A percentile compares a stretch with the other conserved stretches of the same genome.
Conservation (phyloP, 805 yeast species). For the Metschnikowia kofuensis region DNA sequence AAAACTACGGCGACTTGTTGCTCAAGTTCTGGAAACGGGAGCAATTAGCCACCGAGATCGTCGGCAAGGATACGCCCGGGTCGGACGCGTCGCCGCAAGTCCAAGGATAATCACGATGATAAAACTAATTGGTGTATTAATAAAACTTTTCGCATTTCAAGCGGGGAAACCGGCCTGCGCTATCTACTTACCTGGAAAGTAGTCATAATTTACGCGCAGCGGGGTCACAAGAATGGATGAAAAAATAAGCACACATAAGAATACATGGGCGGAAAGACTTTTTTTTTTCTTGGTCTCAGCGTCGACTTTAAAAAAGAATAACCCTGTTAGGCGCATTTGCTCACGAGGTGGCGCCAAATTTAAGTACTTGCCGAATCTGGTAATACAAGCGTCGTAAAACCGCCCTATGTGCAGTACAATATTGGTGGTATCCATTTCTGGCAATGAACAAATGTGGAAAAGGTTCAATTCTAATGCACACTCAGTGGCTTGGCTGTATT, state of each 20-base stretch:
- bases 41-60: conserved; percentile 43
- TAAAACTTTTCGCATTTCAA: neutral
- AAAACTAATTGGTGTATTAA: too few species aligned
- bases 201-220: too few species aligned
- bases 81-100: neutral
- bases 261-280: neutral
- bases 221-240: too few species aligned
- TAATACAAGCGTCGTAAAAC: conserved; percentile 3
- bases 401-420: conserved; percentile 2
- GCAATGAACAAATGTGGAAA: neutral
- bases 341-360: neutral
- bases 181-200: too few species aligned
- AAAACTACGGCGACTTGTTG: conserved; percentile 82
- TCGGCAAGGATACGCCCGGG: conserved; percentile 4
- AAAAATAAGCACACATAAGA: neutral
- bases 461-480: neutral
- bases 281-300: too few species aligned
- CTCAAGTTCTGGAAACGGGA: conserved; percentile 82
- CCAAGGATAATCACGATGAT: neutral
- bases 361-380: conserved; percentile 1
- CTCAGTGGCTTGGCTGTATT: neutral
- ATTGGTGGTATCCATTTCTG: neutral
- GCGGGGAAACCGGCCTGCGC: neutral
- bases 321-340: neutral
- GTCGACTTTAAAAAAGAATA: neutral